These are phyloP conservation scores for Monilinia fructicola DNA, from an alignment of 2,329 filamentous ascomycete genomes.

Conservation along the genomic window DNA sequence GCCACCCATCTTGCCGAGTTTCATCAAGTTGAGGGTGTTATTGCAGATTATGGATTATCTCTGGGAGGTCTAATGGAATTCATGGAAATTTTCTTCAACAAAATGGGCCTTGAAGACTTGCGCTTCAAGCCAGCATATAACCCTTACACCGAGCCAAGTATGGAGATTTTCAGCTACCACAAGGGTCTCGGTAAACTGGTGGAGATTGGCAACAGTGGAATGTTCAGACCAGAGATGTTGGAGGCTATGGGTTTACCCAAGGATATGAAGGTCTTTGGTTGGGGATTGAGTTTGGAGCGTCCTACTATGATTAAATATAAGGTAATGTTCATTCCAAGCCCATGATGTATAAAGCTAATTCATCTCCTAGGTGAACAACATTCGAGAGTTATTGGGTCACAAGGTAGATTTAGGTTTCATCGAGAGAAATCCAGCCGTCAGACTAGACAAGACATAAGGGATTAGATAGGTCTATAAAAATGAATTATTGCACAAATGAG, in stretches of 20 bases:
- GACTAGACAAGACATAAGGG: slow-evolving; percentile 52
- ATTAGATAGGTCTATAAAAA: slow-evolving; percentile 18
- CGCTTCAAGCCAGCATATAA: slow-evolving; percentile 98
- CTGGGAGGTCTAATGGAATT: slow-evolving; percentile 91
- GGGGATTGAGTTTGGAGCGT: slow-evolving; percentile 85
- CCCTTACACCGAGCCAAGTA: slow-evolving; percentile 90
- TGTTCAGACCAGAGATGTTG: slow-evolving; percentile 98
- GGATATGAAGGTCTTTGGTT: slow-evolving; percentile 91
- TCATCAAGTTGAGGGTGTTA: slow-evolving; percentile 97
- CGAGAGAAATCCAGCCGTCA: slow-evolving; percentile 84
- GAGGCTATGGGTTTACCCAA: slow-evolving; percentile 91
- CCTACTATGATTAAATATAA: slow-evolving; percentile 72
- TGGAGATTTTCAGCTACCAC: slow-evolving; percentile 98
- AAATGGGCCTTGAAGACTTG: slow-evolving; percentile 86
- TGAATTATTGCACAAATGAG: slow-evolving; percentile 5
- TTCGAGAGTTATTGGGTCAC: slow-evolving; percentile 65
- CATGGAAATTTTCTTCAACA: slow-evolving; percentile 92
- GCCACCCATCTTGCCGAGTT: slow-evolving; percentile 97
- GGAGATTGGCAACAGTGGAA: slow-evolving; percentile 96
- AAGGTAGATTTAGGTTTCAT: slow-evolving; percentile 95
- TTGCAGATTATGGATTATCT: slow-evolving; percentile 92
- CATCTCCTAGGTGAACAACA: slow-evolving; percentile 54
- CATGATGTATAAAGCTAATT: slow-evolving; percentile 24
- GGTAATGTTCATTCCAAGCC: slow-evolving; percentile 26
- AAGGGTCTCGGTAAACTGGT: slow-evolving; percentile 85